phyloP scores from a whole-genome alignment of 225 moss, liverwort and hornwort species.

The Pseudoscleropodium purum region DNA sequence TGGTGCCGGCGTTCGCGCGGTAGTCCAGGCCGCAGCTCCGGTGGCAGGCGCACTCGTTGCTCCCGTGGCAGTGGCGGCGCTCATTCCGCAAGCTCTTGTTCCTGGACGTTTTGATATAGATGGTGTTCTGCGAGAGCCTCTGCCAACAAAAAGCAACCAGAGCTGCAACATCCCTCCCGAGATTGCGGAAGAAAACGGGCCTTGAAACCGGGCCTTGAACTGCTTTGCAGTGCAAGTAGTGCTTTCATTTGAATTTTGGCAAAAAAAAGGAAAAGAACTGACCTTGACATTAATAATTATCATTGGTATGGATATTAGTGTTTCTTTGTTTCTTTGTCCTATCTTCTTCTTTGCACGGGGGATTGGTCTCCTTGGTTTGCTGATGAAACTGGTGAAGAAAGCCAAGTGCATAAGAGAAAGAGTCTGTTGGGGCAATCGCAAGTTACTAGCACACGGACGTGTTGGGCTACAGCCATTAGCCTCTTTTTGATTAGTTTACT shows the following conservation, averaged over 20 bases:
- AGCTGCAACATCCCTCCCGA: not conserved
- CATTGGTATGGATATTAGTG: not conserved
- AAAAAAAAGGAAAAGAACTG: too few species aligned
- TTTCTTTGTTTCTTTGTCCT: too few species aligned
- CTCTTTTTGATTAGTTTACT: not conserved
- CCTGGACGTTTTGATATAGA: rapidly evolving
- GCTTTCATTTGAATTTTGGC: not conserved
- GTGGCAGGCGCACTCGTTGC: not conserved
- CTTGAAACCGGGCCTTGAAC: too few species aligned
- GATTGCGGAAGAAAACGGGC: not conserved
- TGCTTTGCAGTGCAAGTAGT: not conserved
- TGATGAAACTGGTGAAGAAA: not conserved
- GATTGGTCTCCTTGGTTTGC: not conserved
- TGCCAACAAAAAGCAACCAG: not conserved
- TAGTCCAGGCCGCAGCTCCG: not conserved
- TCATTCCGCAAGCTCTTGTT: not conserved
- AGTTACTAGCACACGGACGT: not conserved
- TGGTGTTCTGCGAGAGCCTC: not conserved
- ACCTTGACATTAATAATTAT: not conserved
- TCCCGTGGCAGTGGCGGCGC: not conserved
- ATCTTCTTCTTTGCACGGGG: too few species aligned
- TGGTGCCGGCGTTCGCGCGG: not conserved
- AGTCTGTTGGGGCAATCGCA: not conserved
- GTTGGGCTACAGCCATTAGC: not conserved
- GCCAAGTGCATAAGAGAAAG: not conserved